Base-by-base conservation (phyloP, 352 stramenopile species). In the Globisporangium echinulatum region DNA sequence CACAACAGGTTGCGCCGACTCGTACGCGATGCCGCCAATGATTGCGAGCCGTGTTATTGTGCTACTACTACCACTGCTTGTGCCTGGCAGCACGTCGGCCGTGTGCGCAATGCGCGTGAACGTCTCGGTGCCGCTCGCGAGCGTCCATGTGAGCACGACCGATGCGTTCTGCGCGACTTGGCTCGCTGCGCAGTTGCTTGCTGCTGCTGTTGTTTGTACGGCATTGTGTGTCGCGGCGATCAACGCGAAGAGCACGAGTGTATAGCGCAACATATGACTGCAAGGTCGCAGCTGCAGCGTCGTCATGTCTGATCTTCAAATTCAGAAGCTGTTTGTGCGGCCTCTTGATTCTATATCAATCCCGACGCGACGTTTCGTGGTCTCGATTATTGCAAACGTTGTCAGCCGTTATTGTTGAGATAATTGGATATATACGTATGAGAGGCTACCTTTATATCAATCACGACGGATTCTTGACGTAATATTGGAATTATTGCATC, bases 1-100 rank as follows among this genome's bases (percentile, higher is more conserved):
- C 9, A 88, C 77, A 2, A 83, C 74, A 5, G 80, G 80, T 64
- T 90, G 80, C 25, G 78, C 73, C 0, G 78, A 88, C 59, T 88
- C 80, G 67, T 84, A 88, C 58, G 76, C 78, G 48, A 88, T 85
- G 40, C 78, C 80, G 7, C 80, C 80, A 36, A 88, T 69, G n/a
- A 85, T 67, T 37, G 86, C 48, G 40, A 90, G 43, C 0, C 74
- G 71, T 25, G 64, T 61, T 0, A 70, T 58, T 3, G 62, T 2
- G 61, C 54, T 10, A 48, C 40, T 19, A 17, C 47, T 7, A 25
- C 11, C 43, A n/a, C 43, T 47, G 5, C 46, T 33, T 9, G 46
- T 36, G 1, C 54, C 43, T 5, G 56, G 9, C 1, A 85, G 56
- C 11, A 62, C 68, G 40, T 79, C 69, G 25, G 63, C 68, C 14